These are phyloP conservation scores for Lizonia empirigonia DNA, from an alignment of 2,329 filamentous ascomycete species.

Conservation along the genomic window DNA sequence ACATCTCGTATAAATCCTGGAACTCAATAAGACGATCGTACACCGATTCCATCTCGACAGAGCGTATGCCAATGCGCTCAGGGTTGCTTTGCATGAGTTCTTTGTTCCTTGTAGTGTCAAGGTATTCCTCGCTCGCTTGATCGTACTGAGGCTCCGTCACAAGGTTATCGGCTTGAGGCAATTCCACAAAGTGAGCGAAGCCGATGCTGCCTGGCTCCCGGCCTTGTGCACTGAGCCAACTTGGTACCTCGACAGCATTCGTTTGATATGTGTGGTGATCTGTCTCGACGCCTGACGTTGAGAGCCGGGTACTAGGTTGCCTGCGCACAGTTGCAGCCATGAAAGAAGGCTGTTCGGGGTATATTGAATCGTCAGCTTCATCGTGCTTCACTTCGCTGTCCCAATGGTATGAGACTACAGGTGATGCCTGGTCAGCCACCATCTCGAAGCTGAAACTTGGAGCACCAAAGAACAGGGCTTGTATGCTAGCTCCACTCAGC, in stretches of 20 bases:
- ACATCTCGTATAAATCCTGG: conserved; percentile 61
- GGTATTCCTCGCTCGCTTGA: conserved; percentile 24
- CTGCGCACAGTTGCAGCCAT: conserved; percentile 40
- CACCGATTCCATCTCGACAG: conserved; percentile 39
- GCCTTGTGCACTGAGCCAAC: conserved; percentile 75
- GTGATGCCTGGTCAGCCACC: conserved; percentile 65
- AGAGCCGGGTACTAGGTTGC: conserved; percentile 22
- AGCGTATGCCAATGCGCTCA: conserved; percentile 47
- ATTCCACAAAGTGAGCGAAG: conserved; percentile 70
- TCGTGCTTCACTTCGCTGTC: conserved; percentile 64
- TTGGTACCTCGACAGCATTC: conserved; percentile 62
- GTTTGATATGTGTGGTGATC: conserved; percentile 39
- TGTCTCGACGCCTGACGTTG: conserved; percentile 20
- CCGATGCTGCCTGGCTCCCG: conserved; percentile 73
- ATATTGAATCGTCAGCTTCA: conserved; percentile 63
- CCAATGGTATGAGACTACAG: conserved; percentile 71
- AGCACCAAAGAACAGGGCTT: conserved; percentile 76
- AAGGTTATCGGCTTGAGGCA: conserved; percentile 68
- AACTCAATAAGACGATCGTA: conserved; percentile 48
- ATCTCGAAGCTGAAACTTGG: conserved; percentile 71
- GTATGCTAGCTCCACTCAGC: conserved; percentile 60
- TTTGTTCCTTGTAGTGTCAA: conserved; percentile 52
- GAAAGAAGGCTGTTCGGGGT: conserved; percentile 44
- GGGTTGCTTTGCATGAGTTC: conserved; percentile 45
- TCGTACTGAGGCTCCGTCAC: conserved; percentile 47